Evolutionary conservation across 192 early-diverging fungal genomes (phyloP).

Genomic region (Backusella westeae): DNA sequence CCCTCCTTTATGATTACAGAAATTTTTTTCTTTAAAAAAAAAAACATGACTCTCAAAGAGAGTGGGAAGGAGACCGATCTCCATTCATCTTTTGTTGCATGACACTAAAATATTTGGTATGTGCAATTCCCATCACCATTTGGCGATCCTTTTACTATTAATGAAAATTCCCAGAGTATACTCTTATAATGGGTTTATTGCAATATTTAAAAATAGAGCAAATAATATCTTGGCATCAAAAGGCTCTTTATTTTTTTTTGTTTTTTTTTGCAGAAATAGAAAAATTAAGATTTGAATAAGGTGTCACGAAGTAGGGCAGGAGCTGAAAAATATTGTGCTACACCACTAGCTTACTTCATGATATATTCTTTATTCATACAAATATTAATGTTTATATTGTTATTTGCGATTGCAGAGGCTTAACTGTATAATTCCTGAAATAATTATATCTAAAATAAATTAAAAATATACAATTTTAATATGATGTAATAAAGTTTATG

Average conservation of each 20-base stretch:
- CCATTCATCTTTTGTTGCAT: background rate
- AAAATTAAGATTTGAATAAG: background rate
- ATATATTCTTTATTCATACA: background rate
- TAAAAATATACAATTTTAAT: too few species aligned
- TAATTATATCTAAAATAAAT: too few species aligned
- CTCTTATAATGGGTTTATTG: background rate
- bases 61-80: background rate
- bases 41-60: background rate
- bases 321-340: background rate
- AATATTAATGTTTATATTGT: background rate
- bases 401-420: background rate
- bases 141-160: background rate
- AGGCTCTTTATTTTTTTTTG: too few species aligned
- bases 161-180: background rate
- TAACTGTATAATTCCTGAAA: background rate
- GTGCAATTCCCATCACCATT: background rate
- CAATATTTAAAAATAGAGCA: background rate
- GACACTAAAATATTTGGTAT: background rate
- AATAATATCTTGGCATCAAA: background rate
- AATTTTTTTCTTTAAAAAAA: background rate
- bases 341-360: background rate
- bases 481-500: background rate
- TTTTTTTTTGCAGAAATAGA: constrained; percentile 2
- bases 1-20: background rate
- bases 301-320: background rate